These are phyloP conservation scores for Backusella tarrabulga DNA, from an alignment of 192 early-diverging fungal species.

Conservation along the genomic window DNA sequence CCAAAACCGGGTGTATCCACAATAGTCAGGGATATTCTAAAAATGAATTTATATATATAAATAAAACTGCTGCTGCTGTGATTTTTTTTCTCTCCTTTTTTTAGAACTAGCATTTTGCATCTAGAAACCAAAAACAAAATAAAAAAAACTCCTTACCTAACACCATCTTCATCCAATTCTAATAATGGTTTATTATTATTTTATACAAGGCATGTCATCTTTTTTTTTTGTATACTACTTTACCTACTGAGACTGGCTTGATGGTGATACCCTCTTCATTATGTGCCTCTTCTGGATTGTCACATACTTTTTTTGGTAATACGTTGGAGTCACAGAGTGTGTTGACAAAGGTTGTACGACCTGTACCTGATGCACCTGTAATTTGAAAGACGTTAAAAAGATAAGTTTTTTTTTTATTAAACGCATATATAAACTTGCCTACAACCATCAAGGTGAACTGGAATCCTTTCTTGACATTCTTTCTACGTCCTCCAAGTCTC, in stretches of 20 bases:
- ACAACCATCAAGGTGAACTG: slow-evolving; percentile 97
- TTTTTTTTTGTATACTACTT: neutral
- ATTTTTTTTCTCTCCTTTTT: neutral
- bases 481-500: slow-evolving; percentile 72
- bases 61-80: too few relatives aligned
- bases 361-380: slow-evolving; percentile 85
- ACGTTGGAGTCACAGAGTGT: slow-evolving; percentile 88
- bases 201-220: neutral
- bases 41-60: neutral
- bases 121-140: neutral
- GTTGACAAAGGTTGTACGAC: slow-evolving; percentile 98
- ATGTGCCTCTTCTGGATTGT: slow-evolving; percentile 73
- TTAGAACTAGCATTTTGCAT: too few relatives aligned
- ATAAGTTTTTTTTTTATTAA: neutral
- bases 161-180: slow-evolving; percentile 98
- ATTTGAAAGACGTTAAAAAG: slow-evolving; percentile 22
- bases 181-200: neutral
- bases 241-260: slow-evolving; percentile 77
- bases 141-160: slow-evolving; percentile 51
- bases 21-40: slow-evolving; percentile 86
- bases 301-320: slow-evolving; percentile 63
- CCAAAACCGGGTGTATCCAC: slow-evolving; percentile 99
- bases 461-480: slow-evolving; percentile 96
- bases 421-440: slow-evolving; percentile 52
- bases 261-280: slow-evolving; percentile 87